phyloP scores from a whole-genome alignment of 169 alveolate genomes.

The Amoebophrya sp. region DNA sequence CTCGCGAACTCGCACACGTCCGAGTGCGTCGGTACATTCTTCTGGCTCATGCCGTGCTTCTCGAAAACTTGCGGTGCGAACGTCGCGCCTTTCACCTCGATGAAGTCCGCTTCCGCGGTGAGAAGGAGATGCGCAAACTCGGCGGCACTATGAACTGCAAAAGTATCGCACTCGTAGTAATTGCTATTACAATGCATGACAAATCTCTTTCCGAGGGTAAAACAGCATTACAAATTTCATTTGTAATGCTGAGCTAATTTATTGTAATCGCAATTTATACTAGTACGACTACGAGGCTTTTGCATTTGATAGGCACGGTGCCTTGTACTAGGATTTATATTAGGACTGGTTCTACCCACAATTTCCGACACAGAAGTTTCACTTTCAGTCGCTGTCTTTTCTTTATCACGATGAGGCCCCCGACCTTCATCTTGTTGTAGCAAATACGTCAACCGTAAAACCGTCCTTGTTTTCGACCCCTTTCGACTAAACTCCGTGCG shows the following conservation, averaged over 20 bases:
- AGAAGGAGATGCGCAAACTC: conserved; percentile 55
- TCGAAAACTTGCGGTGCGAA: conserved; percentile 59
- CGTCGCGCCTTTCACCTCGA: conserved; percentile 69
- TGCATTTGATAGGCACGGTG: no score
- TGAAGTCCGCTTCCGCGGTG: conserved; percentile 64
- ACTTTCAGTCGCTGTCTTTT: background rate
- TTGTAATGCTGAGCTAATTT: no score
- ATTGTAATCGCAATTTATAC: no score
- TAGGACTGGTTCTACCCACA: no score
- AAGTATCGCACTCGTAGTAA: no score
- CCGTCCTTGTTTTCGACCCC: conserved; percentile 53
- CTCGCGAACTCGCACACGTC: conserved; percentile 49
- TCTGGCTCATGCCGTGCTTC: conserved; percentile 61
- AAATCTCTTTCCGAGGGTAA: no score
- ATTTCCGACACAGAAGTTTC: no score
- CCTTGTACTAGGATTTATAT: no score
- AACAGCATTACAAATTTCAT: no score
- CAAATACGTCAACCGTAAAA: conserved; percentile 57
- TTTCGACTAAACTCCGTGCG: conserved; percentile 53
- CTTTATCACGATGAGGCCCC: background rate
- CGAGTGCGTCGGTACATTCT: conserved; percentile 65
- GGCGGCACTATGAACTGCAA: background rate
- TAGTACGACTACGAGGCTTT: no score
- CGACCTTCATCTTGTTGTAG: conserved; percentile 37
- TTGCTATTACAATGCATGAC: no score